phyloP scores from a whole-genome alignment of 139 green algal genomes.

The Haematococcus lacustris region DNA sequence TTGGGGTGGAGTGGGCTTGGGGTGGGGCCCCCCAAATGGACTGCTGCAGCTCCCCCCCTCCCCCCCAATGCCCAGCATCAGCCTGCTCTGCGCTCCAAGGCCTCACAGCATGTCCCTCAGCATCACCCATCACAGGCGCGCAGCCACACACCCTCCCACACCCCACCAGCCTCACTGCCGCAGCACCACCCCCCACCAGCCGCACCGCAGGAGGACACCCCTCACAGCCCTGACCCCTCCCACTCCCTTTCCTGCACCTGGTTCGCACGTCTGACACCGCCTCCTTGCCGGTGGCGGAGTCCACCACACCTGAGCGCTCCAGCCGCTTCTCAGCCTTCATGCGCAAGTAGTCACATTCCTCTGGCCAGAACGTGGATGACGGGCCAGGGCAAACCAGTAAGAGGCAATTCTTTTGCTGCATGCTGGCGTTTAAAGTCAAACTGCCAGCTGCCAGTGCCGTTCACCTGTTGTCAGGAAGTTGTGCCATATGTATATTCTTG shows the following conservation, averaged over 20 bases:
- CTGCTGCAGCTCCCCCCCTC: too few relatives aligned
- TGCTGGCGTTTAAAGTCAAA: neutral
- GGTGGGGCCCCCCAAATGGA: too few relatives aligned
- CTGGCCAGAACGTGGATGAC: neutral
- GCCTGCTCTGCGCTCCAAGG: too few relatives aligned
- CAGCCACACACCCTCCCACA: too few relatives aligned
- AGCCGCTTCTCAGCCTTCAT: slow-evolving; percentile 31
- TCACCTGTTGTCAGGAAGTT: slow-evolving; percentile 20
- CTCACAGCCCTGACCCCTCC: too few relatives aligned
- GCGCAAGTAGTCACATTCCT: slow-evolving; percentile 36
- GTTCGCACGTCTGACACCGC: slow-evolving; percentile 22
- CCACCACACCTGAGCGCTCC: slow-evolving; percentile 38
- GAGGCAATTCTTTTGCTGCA: neutral
- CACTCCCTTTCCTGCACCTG: slow-evolving; percentile 20
- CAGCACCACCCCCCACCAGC: too few relatives aligned
- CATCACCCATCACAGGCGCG: too few relatives aligned
- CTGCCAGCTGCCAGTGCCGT: slow-evolving; percentile 6
- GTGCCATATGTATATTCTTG: slow-evolving; percentile 22
- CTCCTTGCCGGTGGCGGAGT: slow-evolving; percentile 7
- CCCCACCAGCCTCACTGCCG: too few relatives aligned
- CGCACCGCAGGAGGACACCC: too few relatives aligned
- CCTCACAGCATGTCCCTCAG: too few relatives aligned
- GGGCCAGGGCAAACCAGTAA: neutral
- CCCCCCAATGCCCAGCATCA: too few relatives aligned
- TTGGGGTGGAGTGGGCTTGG: too few relatives aligned